Evolutionary conservation across 768 basidiomycete genomes (phyloP).

Genomic region (Podaxis rugospora): DNA sequence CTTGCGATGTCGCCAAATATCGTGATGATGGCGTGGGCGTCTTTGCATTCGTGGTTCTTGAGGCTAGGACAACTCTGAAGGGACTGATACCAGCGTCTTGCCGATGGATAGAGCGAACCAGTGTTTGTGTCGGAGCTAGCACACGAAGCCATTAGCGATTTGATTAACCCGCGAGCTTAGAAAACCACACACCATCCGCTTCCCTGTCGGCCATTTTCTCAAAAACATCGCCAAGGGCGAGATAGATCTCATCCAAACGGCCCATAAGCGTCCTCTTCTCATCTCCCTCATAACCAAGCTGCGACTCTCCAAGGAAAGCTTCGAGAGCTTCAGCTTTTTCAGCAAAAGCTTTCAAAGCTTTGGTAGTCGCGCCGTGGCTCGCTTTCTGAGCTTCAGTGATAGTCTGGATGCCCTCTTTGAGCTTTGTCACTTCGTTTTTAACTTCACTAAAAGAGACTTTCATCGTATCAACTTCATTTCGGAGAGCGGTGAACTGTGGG

Average conservation of each 20-base stretch:
- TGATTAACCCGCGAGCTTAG: not conserved
- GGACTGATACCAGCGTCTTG: not conserved
- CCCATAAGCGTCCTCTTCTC: not conserved
- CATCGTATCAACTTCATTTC: not conserved
- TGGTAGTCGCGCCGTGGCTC: not conserved
- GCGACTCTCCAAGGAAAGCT: not conserved
- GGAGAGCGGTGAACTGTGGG: not conserved
- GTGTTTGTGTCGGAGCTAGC: not conserved
- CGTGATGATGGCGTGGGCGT: not conserved
- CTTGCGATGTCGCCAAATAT: not conserved
- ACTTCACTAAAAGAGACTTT: not conserved
- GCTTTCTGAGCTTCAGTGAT: not conserved
- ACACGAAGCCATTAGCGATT: not conserved
- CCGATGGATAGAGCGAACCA: not conserved
- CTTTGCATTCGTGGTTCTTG: not conserved
- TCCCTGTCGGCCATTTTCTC: not conserved
- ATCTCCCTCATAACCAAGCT: not conserved
- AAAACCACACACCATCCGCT: not conserved
- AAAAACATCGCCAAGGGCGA: not conserved
- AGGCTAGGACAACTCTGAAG: not conserved
- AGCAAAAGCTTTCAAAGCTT: not conserved
- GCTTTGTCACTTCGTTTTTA: not conserved
- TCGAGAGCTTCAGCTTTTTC: not conserved
- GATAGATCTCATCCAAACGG: constrained; percentile 2
- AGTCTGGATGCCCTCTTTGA: not conserved